Base-by-base conservation (phyloP, 371 early-diverging fungal genomes). In the Pancytospora philotis region DNA sequence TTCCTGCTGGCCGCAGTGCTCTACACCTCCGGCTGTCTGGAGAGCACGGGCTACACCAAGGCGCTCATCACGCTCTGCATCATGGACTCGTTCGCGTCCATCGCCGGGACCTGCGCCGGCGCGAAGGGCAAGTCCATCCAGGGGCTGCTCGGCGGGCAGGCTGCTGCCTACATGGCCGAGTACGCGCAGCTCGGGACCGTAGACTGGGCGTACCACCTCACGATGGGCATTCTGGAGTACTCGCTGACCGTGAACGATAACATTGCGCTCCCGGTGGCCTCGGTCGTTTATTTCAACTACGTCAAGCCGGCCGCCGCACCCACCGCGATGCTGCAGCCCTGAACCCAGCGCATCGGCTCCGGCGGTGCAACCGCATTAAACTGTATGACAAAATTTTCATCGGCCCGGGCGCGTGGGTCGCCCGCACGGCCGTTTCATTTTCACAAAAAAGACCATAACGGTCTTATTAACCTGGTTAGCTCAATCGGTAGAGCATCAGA, bases 71-170 rank as follows among this genome's bases (percentile, higher is more conserved):
- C 72, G 41, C 41, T 72, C 16, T 72, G 68, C 37, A 63, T 72
- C 38, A 13, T 73, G 39, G 72, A 72, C 41, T 59, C 70, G 28
- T 48, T 72, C 31, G 71, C 72, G 13, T 72, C 72, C 16, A 62
- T 72, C 57, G 31, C 41, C 55, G 71, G 71, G 10, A 39, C 50
- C 6, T 34, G 22, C 50, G 22, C 63, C 13, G 51, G 51, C 6
- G 16, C n/a, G 32, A 69, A 59, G 48, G 39, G 6, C 3, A 71
- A 72, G 48, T 69, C 70, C 8, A 6, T 72, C 13, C 27, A 25
- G 19, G 71, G 71, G 16, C 16, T 70, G n/a, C 16, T 70, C 8
- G 32, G 19, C 41, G 71, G 71, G 6, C 59, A 10, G 6, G n/a
- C 57, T 16, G 6, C 63, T 6, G 16, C 62, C 30, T 62, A 27